A percentile compares a stretch with the other conserved stretches of the same genome.
phyloP scores from a whole-genome alignment of 2,329 filamentous ascomycete genomes.

The Stachybotrys echinatus region DNA sequence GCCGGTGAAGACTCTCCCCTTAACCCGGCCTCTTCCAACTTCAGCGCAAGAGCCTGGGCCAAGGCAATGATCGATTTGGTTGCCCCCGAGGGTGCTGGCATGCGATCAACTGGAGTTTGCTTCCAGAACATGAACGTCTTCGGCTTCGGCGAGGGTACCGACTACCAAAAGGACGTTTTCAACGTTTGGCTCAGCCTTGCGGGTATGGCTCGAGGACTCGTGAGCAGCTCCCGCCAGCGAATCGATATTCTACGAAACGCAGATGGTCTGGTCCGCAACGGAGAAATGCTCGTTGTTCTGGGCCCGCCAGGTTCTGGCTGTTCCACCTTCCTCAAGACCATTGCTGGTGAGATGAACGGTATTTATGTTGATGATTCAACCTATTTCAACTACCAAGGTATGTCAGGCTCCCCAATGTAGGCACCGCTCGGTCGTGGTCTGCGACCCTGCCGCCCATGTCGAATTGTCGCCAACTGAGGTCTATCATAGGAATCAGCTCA shows the following conservation, averaged over 20 bases:
- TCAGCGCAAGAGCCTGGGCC: slow-evolving; percentile 49
- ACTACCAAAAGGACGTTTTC: slow-evolving; percentile 61
- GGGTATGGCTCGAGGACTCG: slow-evolving; percentile 36
- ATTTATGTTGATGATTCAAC: slow-evolving; percentile 63
- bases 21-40: slow-evolving; percentile 42
- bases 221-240: slow-evolving; percentile 47
- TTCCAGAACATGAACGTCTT: slow-evolving; percentile 62
- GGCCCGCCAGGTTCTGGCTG: slow-evolving; percentile 66
- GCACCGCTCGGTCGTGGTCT: too few relatives aligned
- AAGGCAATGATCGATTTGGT: slow-evolving; percentile 46
- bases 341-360: slow-evolving; percentile 74
- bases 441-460: too few relatives aligned
- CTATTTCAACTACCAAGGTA: slow-evolving; percentile 73
- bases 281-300: slow-evolving; percentile 68
- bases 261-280: slow-evolving; percentile 59
- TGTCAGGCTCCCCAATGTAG: too few relatives aligned
- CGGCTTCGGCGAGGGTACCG: slow-evolving; percentile 61
- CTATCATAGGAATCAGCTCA: slow-evolving; percentile 52
- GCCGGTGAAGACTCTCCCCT: slow-evolving; percentile 37
- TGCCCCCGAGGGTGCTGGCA: slow-evolving; percentile 41
- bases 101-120: slow-evolving; percentile 55
- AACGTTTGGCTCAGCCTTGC: slow-evolving; percentile 50
- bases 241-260: slow-evolving; percentile 62
- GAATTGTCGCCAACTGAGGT: too few relatives aligned
- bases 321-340: slow-evolving; percentile 75